phyloP scores from a whole-genome alignment of 257 asterid species.

The Nicotiana tabacum region DNA sequence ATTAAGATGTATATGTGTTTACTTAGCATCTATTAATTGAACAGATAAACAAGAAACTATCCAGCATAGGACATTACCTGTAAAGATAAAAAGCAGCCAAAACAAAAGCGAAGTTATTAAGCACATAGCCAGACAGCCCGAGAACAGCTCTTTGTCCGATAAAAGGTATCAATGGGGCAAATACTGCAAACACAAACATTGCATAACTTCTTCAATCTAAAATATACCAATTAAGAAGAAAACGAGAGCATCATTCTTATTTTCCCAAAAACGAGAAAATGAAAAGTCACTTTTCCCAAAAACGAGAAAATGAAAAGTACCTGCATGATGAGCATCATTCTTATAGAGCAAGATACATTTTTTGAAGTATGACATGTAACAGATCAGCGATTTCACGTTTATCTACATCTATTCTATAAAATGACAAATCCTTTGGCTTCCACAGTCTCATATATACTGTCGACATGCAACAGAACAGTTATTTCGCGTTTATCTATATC shows the following conservation, averaged over 20 bases:
- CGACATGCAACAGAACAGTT: neutral
- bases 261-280: neutral
- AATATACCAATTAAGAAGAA: neutral
- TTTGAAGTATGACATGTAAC: neutral
- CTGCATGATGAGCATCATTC: neutral
- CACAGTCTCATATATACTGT: neutral
- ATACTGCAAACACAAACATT: conserved; percentile 44
- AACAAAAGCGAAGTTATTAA: conserved; percentile 65
- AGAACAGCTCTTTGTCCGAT: conserved; percentile 87
- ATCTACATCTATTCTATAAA: neutral
- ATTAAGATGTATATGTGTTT: too few species aligned
- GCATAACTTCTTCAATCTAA: neutral
- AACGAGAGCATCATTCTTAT: too few species aligned
- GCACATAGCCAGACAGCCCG: conserved; percentile 74
- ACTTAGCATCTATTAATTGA: too few species aligned
- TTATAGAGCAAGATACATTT: neutral
- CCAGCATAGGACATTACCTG: conserved; percentile 40
- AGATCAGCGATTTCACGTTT: neutral
- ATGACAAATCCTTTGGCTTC: neutral
- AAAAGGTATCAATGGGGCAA: conserved; percentile 72
- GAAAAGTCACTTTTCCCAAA: neutral
- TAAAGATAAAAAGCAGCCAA: conserved; percentile 62
- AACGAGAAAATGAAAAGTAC: neutral
- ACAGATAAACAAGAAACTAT: neutral
- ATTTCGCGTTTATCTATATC: neutral